phyloP scores from a whole-genome alignment of 202 grass and related monocot species.

The Sporobolus alterniflorus region DNA sequence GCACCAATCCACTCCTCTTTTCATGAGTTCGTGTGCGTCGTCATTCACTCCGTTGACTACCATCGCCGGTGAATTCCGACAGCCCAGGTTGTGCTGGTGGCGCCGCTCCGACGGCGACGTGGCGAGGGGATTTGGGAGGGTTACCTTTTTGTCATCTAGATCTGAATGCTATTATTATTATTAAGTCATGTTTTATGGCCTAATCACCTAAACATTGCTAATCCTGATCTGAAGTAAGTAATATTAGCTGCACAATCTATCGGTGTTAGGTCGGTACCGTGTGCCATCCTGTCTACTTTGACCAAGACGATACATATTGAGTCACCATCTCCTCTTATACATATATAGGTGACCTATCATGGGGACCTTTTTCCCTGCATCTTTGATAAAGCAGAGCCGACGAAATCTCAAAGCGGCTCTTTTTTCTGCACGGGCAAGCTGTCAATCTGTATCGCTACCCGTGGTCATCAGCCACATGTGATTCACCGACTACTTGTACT shows the following conservation, averaged over 20 bases:
- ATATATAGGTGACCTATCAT: not conserved
- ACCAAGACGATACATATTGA: slow-evolving; percentile 1
- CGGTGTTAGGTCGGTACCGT: not conserved
- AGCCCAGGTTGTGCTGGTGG: too few relatives aligned
- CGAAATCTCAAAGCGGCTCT: slow-evolving; percentile 30
- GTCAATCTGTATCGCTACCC: not conserved
- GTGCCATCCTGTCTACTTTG: slow-evolving; percentile 23
- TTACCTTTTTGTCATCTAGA: too few relatives aligned
- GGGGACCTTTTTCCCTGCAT: not conserved
- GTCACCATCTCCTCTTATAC: not conserved
- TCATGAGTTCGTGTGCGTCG: too few relatives aligned
- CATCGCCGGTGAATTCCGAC: too few relatives aligned
- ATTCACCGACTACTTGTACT: not conserved
- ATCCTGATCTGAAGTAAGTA: not conserved
- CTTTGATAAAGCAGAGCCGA: slow-evolving; percentile 45
- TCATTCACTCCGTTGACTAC: too few relatives aligned
- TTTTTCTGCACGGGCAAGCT: not conserved
- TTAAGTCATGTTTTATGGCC: not conserved
- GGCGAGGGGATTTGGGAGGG: too few relatives aligned
- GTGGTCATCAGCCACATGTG: not conserved
- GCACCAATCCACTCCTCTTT: too few relatives aligned
- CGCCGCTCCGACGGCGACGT: too few relatives aligned
- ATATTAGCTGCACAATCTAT: not conserved
- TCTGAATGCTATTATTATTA: not conserved
- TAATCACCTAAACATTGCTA: not conserved